Evolutionary conservation across 2,329 filamentous ascomycete genomes (phyloP).

Genomic region (Claviceps purpurea): DNA sequence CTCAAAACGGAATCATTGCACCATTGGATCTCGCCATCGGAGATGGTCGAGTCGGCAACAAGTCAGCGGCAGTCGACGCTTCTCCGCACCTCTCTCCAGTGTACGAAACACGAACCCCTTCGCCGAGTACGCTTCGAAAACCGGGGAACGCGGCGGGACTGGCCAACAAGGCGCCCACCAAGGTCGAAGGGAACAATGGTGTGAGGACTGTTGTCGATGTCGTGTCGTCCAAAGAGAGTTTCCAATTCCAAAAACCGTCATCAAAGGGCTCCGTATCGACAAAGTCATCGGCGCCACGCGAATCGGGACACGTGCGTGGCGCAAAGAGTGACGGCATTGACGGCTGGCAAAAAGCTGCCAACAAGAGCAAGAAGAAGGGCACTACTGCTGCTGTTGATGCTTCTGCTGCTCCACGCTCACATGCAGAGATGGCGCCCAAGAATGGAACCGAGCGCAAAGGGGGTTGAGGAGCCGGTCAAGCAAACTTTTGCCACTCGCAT

Average conservation of each 20-base stretch:
- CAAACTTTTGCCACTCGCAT: background rate
- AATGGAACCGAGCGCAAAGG: conserved; percentile 50
- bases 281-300: conserved; percentile 27
- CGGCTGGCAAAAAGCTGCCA: conserved; percentile 47
- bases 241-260: conserved; percentile 11
- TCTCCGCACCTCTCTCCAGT: conserved; percentile 53
- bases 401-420: conserved; percentile 22
- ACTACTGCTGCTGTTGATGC: conserved; percentile 32
- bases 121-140: conserved; percentile 47
- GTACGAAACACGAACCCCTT: conserved; percentile 59
- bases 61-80: conserved; percentile 24
- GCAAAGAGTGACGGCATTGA: conserved; percentile 41
- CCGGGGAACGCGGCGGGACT: conserved; percentile 13
- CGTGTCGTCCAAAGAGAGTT: conserved; percentile 1
- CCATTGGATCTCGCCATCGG: conserved; percentile 42
- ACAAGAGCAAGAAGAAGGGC: conserved; percentile 34
- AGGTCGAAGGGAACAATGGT: background rate
- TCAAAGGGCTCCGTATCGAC: conserved; percentile 7
- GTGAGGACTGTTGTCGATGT: background rate
- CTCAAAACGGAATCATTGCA: conserved; percentile 36
- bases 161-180: conserved; percentile 12
- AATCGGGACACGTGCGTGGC: conserved; percentile 40
- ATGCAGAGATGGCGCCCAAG: conserved; percentile 42
- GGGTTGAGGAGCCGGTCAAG: conserved; percentile 18
- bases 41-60: conserved; percentile 23